Conservation (phyloP, 768 basidiomycete genomes). For the Leccinum barrowsii region DNA sequence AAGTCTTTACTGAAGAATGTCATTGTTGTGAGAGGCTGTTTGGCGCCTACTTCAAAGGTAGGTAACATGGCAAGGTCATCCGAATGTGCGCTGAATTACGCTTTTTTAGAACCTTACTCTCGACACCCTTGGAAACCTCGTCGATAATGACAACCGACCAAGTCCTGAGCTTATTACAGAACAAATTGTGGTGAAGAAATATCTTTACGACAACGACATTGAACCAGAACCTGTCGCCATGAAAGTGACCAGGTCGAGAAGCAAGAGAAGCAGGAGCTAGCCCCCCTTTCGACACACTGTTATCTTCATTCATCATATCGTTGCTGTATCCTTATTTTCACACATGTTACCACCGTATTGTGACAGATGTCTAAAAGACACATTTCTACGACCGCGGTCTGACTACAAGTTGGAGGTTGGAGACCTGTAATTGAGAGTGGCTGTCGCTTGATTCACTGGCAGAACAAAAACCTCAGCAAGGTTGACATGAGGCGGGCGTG, state of each 20-base stretch:
- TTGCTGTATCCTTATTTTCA: conserved; percentile 34
- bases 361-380: neutral
- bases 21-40: conserved; percentile 54
- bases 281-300: neutral
- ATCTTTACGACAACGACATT: conserved; percentile 73
- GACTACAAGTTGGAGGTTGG: conserved; percentile 10
- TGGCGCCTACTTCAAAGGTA: conserved; percentile 68
- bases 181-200: conserved; percentile 71
- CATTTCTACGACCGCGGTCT: neutral
- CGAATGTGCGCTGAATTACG: conserved; percentile 3
- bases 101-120: conserved; percentile 50
- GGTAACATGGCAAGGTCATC: conserved; percentile 7
- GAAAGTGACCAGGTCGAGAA: conserved; percentile 57
- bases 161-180: conserved; percentile 57
- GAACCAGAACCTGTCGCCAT: conserved; percentile 31
- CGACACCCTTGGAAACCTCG: conserved; percentile 71
- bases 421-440: conserved; percentile 57
- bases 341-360: conserved; percentile 7
- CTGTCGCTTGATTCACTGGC: conserved; percentile 76
- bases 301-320: conserved; percentile 21
- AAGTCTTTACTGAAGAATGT: conserved; percentile 41
- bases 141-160: conserved; percentile 49
- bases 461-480: conserved; percentile 78
- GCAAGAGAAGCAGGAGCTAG: conserved; percentile 45
- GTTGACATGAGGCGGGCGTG: conserved; percentile 89